A percentile compares a stretch with the other conserved stretches of the same genome.
Conservation (phyloP, 352 stramenopile species). For the Globisporangium solare region DNA sequence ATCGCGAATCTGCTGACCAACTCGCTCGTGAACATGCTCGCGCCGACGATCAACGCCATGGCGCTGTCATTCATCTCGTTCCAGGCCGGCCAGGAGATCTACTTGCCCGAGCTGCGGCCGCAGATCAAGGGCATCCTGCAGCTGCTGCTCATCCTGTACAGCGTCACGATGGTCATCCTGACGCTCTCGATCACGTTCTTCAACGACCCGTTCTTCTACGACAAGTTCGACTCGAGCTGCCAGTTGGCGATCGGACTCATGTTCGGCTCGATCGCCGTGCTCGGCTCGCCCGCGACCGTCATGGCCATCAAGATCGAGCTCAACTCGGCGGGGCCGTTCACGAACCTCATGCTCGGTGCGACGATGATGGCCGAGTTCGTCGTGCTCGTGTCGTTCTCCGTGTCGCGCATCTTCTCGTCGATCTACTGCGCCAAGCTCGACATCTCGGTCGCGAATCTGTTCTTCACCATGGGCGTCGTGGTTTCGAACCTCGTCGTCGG, state of each 20-base stretch:
- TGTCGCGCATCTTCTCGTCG: conserved; percentile 56
- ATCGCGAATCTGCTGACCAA: conserved; percentile 41
- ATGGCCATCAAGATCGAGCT: conserved; percentile 81
- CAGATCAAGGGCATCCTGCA: conserved; percentile 62
- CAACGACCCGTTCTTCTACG: conserved; percentile 59
- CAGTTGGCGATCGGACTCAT: conserved; percentile 65
- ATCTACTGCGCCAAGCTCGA: conserved; percentile 56
- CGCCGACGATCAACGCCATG: conserved; percentile 50
- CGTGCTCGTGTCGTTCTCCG: conserved; percentile 63
- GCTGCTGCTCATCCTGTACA: conserved; percentile 44
- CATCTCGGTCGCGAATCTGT: conserved; percentile 41
- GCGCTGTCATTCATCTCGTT: conserved; percentile 76
- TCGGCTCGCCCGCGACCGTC: conserved; percentile 57
- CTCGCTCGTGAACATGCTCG: conserved; percentile 33
- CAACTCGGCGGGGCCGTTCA: conserved; percentile 69
- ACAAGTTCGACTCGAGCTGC: conserved; percentile 36
- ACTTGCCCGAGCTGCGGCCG: conserved; percentile 51
- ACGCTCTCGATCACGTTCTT: conserved; percentile 35
- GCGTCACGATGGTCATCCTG: conserved; percentile 48
- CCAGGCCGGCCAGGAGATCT: conserved; percentile 70
- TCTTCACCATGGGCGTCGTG: conserved; percentile 55
- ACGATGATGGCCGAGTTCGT: conserved; percentile 73
- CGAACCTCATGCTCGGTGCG: conserved; percentile 64
- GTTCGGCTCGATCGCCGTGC: conserved; percentile 69
- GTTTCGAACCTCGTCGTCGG: conserved; percentile 50